Evolutionary conservation across 2,329 filamentous ascomycete genomes (phyloP), one percentile per base, ranked within the genome.

Genomic region (Acephala macrosclerotiorum): DNA sequence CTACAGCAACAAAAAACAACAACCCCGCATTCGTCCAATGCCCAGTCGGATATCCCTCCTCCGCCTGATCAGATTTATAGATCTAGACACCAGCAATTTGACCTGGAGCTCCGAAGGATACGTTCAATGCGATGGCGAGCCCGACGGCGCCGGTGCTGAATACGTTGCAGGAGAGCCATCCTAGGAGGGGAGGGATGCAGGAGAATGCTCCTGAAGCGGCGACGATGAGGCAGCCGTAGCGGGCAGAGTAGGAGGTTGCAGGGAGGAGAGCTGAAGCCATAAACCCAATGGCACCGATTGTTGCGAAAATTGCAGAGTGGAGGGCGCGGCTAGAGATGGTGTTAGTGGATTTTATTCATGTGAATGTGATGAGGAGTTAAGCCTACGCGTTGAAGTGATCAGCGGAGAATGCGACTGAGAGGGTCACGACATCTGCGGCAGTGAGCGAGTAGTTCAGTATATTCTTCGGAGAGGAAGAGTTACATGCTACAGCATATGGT

Each of bases 41-140:
- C 0, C 90, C 90, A 0, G 89, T 92, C 0, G 89, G 89, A 74
- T 91, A 92, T 0, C 90, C 90, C 11, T 71, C 77, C 26, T 79
- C 75, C n/a, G 83, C 84, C 75, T 93, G 88, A 12, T 85, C 78
- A 0, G 85, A 81, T 73, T 89, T 90, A 78, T 92, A 92, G 67
- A 91, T 92, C 89, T 89, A 93, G 0, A 91, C 88, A 0, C 89
- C 90, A 0, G 87, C 85, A 49, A 93, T 92, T 76, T 92, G 90
- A 0, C 90, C 90, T 0, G 89, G 82, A 0, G 89, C 89, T 0
- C 89, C 89, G 58, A 91, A 83, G 1, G 86, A 88, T 18, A 92
- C 85, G 68, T 92, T 92, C 67, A 93, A 77, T 0, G 89, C 90
- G 63, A 92, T 90, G 1, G 89, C 90, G 12, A 93, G 81, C 0